Percentiles rank a stretch among this genome's conserved stretches.
Conservation (phyloP, 2,329 filamentous ascomycete species). For the Fusarium falciforme region DNA sequence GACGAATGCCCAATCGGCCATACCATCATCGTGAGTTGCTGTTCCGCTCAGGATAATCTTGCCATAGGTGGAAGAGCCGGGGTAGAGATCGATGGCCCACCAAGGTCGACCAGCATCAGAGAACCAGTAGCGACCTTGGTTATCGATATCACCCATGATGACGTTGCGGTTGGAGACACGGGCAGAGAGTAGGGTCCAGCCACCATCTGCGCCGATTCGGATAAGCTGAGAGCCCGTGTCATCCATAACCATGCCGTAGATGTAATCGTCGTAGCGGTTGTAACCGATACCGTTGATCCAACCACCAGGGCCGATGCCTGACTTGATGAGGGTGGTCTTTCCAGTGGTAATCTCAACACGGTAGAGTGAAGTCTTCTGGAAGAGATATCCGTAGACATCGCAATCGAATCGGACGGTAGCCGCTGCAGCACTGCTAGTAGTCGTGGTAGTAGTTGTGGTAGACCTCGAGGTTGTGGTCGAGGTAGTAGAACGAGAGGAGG, state of each 20-base stretch:
- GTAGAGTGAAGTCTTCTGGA: conserved; percentile 30
- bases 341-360: conserved; percentile 30
- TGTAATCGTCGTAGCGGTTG: conserved; percentile 36
- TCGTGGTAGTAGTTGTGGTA: not conserved
- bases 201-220: conserved; percentile 36
- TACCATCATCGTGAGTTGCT: conserved; percentile 3
- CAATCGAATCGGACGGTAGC: conserved; percentile 22
- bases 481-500: not conserved
- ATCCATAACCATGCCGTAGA: conserved; percentile 31
- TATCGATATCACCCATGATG: conserved; percentile 41
- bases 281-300: conserved; percentile 38
- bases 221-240: conserved; percentile 34
- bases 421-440: not conserved
- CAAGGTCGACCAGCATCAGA: conserved; percentile 36
- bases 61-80: conserved; percentile 33
- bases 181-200: conserved; percentile 24
- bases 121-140: conserved; percentile 37
- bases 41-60: conserved; percentile 33
- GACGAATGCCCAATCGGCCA: conserved; percentile 40
- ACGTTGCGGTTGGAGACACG: conserved; percentile 27
- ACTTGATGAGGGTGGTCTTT: conserved; percentile 29
- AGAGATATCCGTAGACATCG: conserved; percentile 34
- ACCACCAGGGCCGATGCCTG: conserved; percentile 30
- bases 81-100: conserved; percentile 39
- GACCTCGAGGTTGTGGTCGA: conserved; percentile 7